Evolutionary conservation across 2,329 filamentous ascomycete species (phyloP).

Genomic region (Colletotrichum ledebouriae): DNA sequence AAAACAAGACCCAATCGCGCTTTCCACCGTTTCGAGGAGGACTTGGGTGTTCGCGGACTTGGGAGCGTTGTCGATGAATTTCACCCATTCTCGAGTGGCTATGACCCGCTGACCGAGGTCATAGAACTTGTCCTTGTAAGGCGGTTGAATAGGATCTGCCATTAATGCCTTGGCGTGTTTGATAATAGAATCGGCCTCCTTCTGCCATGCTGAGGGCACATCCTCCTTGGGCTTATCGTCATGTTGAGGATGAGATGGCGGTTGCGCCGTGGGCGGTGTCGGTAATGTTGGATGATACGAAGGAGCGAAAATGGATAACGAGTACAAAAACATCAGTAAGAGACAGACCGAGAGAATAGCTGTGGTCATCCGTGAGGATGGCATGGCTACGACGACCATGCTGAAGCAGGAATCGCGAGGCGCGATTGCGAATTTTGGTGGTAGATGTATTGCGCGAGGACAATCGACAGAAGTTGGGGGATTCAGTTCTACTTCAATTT

Average conservation of each 20-base stretch:
- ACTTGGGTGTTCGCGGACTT: slow-evolving; percentile 1
- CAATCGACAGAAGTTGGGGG: slow-evolving; percentile 4
- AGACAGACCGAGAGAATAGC: not conserved
- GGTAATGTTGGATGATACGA: slow-evolving; percentile 13
- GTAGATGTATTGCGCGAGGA: not conserved
- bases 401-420: slow-evolving; percentile 1
- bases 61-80: slow-evolving; percentile 18
- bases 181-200: not conserved
- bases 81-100: slow-evolving; percentile 43
- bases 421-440: slow-evolving; percentile 2
- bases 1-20: slow-evolving; percentile 1
- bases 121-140: slow-evolving; percentile 50
- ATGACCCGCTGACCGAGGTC: slow-evolving; percentile 49
- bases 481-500: slow-evolving; percentile 1
- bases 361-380: not conserved
- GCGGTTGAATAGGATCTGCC: slow-evolving; percentile 46
- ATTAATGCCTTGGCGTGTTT: slow-evolving; percentile 37
- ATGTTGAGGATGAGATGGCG: slow-evolving; percentile 6
- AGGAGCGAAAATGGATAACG: not conserved
- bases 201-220: slow-evolving; percentile 1
- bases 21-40: slow-evolving; percentile 14
- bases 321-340: slow-evolving; percentile 4
- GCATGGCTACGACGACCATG: not conserved
- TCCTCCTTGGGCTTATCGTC: not conserved
- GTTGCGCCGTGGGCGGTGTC: not conserved